phyloP scores from a whole-genome alignment of 1,139 yeast genomes.

The Magnusiomyces magnusii region DNA sequence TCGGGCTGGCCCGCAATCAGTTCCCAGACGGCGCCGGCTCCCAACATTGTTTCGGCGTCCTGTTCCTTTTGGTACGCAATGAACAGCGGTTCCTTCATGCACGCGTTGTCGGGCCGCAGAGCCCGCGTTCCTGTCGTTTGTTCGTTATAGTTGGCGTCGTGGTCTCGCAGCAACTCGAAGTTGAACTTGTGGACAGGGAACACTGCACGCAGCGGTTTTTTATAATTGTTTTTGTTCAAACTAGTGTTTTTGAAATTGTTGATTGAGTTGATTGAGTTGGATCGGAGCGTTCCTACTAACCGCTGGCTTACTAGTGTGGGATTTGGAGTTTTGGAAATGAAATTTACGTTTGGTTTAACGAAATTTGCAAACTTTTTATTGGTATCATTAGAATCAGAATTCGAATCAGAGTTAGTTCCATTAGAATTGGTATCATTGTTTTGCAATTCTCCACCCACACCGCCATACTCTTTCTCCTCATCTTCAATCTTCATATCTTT shows the following conservation, averaged over 20 bases:
- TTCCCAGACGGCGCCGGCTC: constrained; percentile 81
- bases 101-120: neutral
- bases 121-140: constrained; percentile 6
- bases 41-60: constrained; percentile 42
- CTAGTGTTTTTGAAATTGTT: too few relatives aligned
- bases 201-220: constrained; percentile 4
- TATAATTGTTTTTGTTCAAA: neutral
- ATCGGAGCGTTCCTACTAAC: neutral
- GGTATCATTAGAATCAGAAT: too few relatives aligned
- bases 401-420: neutral
- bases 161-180: constrained; percentile 20
- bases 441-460: too few relatives aligned
- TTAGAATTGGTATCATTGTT: neutral
- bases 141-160: constrained; percentile 13
- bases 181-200: constrained; percentile 26
- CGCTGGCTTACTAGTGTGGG: neutral
- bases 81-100: constrained; percentile 20
- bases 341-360: neutral
- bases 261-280: too few relatives aligned
- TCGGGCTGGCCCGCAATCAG: constrained; percentile 41
- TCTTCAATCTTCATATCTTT: too few relatives aligned
- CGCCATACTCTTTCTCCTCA: too few relatives aligned
- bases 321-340: neutral
- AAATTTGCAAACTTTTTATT: too few relatives aligned
- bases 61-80: constrained; percentile 29